Base-by-base conservation (phyloP, 1,284 basidiomycete species). In the Microbotryum intermedium region DNA sequence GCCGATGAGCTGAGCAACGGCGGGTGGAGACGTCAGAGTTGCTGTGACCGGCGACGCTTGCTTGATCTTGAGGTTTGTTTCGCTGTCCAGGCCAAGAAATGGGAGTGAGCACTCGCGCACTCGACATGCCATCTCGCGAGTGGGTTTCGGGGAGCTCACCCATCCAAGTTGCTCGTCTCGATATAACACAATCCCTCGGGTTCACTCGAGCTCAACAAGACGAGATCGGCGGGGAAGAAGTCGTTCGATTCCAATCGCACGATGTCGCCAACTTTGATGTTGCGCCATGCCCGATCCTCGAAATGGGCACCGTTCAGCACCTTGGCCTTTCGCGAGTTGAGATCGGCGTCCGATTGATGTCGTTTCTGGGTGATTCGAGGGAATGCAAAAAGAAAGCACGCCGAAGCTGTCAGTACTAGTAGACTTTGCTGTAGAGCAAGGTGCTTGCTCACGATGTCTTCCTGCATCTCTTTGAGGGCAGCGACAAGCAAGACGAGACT, bases 1-100 rank as follows among this genome's bases (percentile, higher is more conserved):
- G 6, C 95, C 95, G 23, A 83, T 84, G 1, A 98, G 79, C 4
- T 83, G 75, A 8, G 82, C 81, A 26, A 90, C 86, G 4, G 86
- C 80, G 18, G 83, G 78, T 0, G 94, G 91, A 1, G 87, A 83
- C 11, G 85, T 91, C 47, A 97, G 79, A 13, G 80, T 72, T 0
- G 88, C 78, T 0, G 93, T 97, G 28, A 89, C 84, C 0, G 88
- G 80, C 20, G 87, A 87, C 0, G 90, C 90, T 76, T 98, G 93
- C 74, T 98, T 97, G 77, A 98, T 97, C 79, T 98, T 99, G 68
- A 98, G 80, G 72, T 98, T 98, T 6, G 95, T 99, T 78, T 98
- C 94, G 26, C 90, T 90, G 67, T 16, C 45, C 20, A 7, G n/a
- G 34, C 3, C 13, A 16, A 0, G 25, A 9, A 42, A n/a, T n/a